Percentiles rank a stretch among this genome's conserved stretches.
Conservation (phyloP, 1,284 basidiomycete species). For the Trichosporon sp. region DNA sequence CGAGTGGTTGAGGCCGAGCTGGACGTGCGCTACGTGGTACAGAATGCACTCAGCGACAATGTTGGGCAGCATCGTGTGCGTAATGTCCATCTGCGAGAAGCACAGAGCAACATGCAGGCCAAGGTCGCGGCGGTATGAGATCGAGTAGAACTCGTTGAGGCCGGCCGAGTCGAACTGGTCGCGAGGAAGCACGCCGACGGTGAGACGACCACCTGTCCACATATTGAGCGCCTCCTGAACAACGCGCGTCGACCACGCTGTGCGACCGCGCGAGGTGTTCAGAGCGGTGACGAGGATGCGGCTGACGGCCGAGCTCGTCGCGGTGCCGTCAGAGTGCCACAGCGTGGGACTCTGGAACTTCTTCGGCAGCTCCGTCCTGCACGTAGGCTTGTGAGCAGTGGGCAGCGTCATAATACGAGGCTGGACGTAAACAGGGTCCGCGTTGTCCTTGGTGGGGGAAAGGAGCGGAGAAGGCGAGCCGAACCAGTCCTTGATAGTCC, state of each 20-base stretch:
- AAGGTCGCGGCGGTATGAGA: constrained; percentile 3
- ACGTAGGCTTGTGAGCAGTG: neutral
- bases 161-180: constrained; percentile 7
- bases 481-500: constrained; percentile 4
- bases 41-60: constrained; percentile 1
- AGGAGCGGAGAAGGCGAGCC: neutral
- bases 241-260: neutral
- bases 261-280: neutral
- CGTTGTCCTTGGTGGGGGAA: neutral
- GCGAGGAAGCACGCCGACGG: constrained; percentile 1
- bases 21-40: neutral
- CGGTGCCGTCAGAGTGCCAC: constrained; percentile 3
- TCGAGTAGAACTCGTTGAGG: neutral
- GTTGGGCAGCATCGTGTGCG: neutral
- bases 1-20: neutral
- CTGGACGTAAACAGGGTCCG: constrained; percentile 5
- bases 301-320: neutral
- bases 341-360: neutral
- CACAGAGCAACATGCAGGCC: constrained; percentile 1
- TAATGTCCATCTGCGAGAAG: neutral
- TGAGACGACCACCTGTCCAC: constrained; percentile 6
- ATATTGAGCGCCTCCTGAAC: constrained; percentile 1
- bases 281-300: neutral
- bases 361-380: constrained; percentile 1
- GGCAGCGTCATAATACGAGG: neutral